A percentile compares a stretch with the other conserved stretches of the same genome.
Conservation (phyloP, 2,329 filamentous ascomycete species). For the Fusarium sp. region DNA sequence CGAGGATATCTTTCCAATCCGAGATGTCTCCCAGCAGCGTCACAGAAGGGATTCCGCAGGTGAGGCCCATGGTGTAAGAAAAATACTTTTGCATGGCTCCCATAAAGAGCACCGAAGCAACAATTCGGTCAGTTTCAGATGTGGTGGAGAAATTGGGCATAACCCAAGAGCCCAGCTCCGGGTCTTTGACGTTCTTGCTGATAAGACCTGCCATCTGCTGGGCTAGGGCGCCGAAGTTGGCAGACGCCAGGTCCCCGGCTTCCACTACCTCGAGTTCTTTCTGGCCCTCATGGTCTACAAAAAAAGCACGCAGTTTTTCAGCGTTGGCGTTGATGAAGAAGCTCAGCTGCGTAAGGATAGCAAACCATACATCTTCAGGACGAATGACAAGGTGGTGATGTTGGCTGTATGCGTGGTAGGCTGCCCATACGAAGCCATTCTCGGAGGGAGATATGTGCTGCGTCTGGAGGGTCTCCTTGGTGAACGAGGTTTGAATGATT, state of each 20-base stretch:
- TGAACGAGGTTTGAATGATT: background rate
- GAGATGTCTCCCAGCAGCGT: slow-evolving; percentile 58
- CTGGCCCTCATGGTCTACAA: slow-evolving; percentile 3
- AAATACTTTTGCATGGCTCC: slow-evolving; percentile 61
- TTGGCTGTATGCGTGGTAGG: background rate
- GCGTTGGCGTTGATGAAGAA: background rate
- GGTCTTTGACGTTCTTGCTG: background rate
- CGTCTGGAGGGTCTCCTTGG: background rate
- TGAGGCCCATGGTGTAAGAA: slow-evolving; percentile 28
- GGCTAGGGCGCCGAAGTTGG: background rate
- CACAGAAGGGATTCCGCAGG: slow-evolving; percentile 62
- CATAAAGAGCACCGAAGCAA: slow-evolving; percentile 61
- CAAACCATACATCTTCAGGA: background rate
- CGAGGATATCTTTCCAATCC: slow-evolving; percentile 54
- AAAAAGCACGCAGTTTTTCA: slow-evolving; percentile 32
- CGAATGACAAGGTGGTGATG: background rate
- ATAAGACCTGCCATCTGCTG: background rate
- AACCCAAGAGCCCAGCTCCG: slow-evolving; percentile 41
- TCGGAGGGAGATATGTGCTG: background rate
- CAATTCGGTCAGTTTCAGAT: slow-evolving; percentile 52
- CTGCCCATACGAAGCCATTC: background rate
- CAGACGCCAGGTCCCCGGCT: background rate
- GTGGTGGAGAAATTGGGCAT: slow-evolving; percentile 63
- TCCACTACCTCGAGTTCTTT: background rate
- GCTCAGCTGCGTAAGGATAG: background rate